A percentile compares a stretch with the other conserved stretches of the same genome.
phyloP scores from a whole-genome alignment of 2,329 filamentous ascomycete genomes.

The Cytospora mali region DNA sequence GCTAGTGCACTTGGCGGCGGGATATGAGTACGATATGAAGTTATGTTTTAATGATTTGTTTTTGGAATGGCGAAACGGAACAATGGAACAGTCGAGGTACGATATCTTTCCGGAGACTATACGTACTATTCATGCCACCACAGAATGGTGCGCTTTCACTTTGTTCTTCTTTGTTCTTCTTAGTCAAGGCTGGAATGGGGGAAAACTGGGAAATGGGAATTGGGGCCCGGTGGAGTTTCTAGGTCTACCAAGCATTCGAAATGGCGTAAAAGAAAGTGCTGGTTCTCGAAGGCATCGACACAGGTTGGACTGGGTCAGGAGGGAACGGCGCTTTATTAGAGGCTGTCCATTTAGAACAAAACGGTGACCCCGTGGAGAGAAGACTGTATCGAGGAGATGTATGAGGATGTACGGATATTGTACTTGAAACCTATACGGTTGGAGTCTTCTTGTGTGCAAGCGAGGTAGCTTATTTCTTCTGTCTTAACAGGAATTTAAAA shows the following conservation, averaged over 20 bases:
- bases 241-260: background rate
- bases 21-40: background rate
- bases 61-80: background rate
- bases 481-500: background rate
- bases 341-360: background rate
- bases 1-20: constrained; percentile 1
- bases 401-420: background rate
- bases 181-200: constrained; percentile 4
- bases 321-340: background rate
- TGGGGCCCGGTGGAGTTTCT: background rate
- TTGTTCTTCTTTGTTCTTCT: constrained; percentile 12
- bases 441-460: background rate
- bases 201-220: background rate
- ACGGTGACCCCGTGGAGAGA: background rate
- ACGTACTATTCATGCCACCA: constrained; percentile 6
- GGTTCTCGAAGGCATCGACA: background rate
- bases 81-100: background rate
- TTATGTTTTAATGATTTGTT: background rate
- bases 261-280: too few species aligned
- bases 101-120: constrained; percentile 1
- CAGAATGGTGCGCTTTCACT: constrained; percentile 14
- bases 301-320: background rate
- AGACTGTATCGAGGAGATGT: background rate
- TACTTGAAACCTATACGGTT: background rate
- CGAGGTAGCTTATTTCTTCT: background rate